Evolutionary conservation across 2,329 filamentous ascomycete species (phyloP).

Genomic region (Phyllosticta capitalensis): DNA sequence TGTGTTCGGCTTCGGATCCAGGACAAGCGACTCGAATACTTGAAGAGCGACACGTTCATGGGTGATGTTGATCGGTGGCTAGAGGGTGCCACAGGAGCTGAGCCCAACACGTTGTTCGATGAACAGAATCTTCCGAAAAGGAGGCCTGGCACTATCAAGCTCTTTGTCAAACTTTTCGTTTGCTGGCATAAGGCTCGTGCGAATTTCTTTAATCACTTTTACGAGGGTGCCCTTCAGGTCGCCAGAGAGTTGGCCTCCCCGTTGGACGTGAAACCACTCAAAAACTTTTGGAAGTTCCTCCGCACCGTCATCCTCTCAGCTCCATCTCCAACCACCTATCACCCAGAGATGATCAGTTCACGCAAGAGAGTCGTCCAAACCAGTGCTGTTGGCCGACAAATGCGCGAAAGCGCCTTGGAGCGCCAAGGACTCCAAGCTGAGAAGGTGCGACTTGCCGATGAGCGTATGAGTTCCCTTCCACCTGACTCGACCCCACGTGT

Average conservation of each 20-base stretch:
- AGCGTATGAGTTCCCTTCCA: neutral
- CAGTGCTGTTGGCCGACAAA: constrained; percentile 36
- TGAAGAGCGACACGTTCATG: constrained; percentile 10
- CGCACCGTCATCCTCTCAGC: neutral
- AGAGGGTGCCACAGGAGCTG: too few species aligned
- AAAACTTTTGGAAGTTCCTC: neutral
- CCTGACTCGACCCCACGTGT: constrained; percentile 22
- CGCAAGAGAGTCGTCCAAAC: neutral
- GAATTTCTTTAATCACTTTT: neutral
- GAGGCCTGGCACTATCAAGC: constrained; percentile 20
- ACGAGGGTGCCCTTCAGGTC: neutral
- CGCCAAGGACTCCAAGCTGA: constrained; percentile 32
- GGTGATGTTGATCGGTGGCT: neutral
- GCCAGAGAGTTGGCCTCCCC: neutral
- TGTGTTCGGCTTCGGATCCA: constrained; percentile 18
- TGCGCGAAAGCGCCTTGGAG: constrained; percentile 44
- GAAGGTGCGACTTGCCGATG: constrained; percentile 7
- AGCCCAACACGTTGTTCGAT: too few species aligned
- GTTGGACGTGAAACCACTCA: neutral
- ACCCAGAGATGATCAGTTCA: neutral
- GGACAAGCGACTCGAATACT: neutral
- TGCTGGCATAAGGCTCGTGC: constrained; percentile 18
- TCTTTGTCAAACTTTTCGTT: constrained; percentile 22
- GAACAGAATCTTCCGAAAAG: neutral
- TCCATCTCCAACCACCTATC: neutral